A percentile compares a stretch with the other conserved stretches of the same genome.
phyloP scores from a whole-genome alignment of 2,329 filamentous ascomycete species.

The Colletotrichum truncatum region DNA sequence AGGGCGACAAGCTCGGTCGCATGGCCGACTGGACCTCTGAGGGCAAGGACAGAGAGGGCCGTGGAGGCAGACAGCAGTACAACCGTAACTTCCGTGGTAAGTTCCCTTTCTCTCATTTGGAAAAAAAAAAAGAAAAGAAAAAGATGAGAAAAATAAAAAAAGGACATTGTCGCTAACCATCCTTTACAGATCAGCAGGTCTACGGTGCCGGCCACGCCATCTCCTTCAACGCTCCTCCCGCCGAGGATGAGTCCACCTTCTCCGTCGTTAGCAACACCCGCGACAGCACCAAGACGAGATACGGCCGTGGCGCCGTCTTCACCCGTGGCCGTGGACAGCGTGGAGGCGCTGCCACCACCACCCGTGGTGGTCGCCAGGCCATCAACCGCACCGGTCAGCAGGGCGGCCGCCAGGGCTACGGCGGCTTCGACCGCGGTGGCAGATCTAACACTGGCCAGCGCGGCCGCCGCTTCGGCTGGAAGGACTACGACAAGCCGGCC shows the following conservation, averaged over 20 bases:
- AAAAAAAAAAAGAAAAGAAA: no score
- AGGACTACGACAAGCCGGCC: conserved; percentile 97
- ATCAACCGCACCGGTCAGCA: conserved; percentile 74
- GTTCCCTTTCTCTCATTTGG: conserved; percentile 34
- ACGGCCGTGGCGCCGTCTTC: conserved; percentile 89
- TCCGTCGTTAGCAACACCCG: conserved; percentile 96
- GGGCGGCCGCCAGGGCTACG: conserved; percentile 71
- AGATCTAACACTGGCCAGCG: conserved; percentile 74
- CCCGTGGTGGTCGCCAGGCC: conserved; percentile 67
- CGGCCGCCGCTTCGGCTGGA: conserved; percentile 94
- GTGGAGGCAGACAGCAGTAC: conserved; percentile 86
- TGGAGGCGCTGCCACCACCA: conserved; percentile 57
- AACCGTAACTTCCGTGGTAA: conserved; percentile 92
- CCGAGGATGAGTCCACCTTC: conserved; percentile 97
- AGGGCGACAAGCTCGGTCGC: conserved; percentile 97
- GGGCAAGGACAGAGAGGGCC: conserved; percentile 81
- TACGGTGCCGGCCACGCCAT: conserved; percentile 90
- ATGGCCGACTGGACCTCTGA: conserved; percentile 99
- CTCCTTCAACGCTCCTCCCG: conserved; percentile 88
- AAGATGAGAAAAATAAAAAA: background rate
- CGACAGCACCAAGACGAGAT: conserved; percentile 85
- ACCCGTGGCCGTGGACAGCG: conserved; percentile 86
- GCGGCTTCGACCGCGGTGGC: conserved; percentile 77
- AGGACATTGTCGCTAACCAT: conserved; percentile 15
- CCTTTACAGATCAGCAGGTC: conserved; percentile 83